Conservation (phyloP, 352 stramenopile genomes). For the Phytophthora sp. region DNA sequence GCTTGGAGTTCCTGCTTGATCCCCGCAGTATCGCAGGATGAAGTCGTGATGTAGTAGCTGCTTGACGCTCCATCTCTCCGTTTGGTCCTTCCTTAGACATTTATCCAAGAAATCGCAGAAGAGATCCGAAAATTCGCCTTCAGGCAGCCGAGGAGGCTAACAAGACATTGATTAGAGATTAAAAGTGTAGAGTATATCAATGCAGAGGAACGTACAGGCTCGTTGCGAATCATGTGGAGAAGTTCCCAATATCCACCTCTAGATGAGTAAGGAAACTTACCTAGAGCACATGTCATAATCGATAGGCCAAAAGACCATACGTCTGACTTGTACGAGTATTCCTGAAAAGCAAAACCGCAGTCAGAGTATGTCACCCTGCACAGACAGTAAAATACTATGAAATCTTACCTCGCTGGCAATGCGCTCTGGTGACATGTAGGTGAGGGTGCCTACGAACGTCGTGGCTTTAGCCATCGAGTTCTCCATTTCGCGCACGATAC, state of each 20-base stretch:
- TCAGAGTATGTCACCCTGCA: background rate
- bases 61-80: slow-evolving; percentile 82
- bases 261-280: slow-evolving; percentile 87
- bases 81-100: slow-evolving; percentile 82
- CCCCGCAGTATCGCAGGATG: slow-evolving; percentile 48
- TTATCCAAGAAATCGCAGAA: slow-evolving; percentile 86
- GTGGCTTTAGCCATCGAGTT: slow-evolving; percentile 88
- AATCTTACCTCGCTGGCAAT: slow-evolving; percentile 82
- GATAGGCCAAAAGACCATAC: slow-evolving; percentile 88
- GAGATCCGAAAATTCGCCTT: slow-evolving; percentile 71
- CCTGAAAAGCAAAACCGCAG: slow-evolving; percentile 28
- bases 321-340: slow-evolving; percentile 90
- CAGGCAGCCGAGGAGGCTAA: slow-evolving; percentile 65
- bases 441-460: slow-evolving; percentile 92
- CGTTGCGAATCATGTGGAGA: slow-evolving; percentile 89
- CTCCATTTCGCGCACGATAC: slow-evolving; percentile 86
- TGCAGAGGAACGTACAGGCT: slow-evolving; percentile 49
- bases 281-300: slow-evolving; percentile 91
- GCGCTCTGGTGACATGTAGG: slow-evolving; percentile 94
- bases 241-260: slow-evolving; percentile 91
- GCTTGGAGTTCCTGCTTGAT: slow-evolving; percentile 14
- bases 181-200: background rate
- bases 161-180: slow-evolving; percentile 1
- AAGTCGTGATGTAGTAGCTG: slow-evolving; percentile 81
- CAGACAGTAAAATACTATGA: background rate